phyloP scores from a whole-genome alignment of 2,329 filamentous ascomycete species.

The Penicillium sp. region DNA sequence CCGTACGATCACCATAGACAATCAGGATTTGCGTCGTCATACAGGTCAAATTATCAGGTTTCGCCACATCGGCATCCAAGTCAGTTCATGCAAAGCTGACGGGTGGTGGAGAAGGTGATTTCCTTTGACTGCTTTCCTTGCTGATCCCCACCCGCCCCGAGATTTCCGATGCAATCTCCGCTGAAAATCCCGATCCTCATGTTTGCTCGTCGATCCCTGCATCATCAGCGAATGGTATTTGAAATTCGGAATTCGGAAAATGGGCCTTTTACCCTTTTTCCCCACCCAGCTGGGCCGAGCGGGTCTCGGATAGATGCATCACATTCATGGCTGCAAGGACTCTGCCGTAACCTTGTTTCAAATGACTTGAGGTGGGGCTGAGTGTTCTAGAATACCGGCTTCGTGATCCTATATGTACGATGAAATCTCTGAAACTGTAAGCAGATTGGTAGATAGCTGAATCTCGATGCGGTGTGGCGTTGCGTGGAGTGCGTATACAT shows the following conservation, averaged over 20 bases:
- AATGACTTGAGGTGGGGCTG: neutral
- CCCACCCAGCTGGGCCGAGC: slow-evolving; percentile 1
- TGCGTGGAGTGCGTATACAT: neutral
- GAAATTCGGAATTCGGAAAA: slow-evolving; percentile 23
- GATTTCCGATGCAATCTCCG: neutral
- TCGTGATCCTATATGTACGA: neutral
- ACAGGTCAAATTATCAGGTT: no score
- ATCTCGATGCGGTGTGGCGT: neutral
- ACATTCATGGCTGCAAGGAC: neutral
- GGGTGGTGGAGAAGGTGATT: no score
- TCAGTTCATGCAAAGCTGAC: no score
- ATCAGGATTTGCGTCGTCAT: no score
- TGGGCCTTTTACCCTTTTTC: slow-evolving; percentile 25
- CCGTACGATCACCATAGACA: no score
- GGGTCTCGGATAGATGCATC: neutral
- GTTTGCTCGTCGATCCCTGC: neutral
- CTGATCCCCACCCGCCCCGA: neutral
- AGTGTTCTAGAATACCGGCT: neutral
- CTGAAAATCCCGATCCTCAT: neutral
- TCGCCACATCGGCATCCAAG: no score
- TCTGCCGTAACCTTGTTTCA: neutral
- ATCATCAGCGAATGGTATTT: neutral
- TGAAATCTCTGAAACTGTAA: neutral
- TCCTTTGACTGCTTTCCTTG: neutral
- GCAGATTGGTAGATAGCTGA: neutral